Evolutionary conservation across 306 rosid genomes (phyloP).

Genomic region (Prunus campanulata): DNA sequence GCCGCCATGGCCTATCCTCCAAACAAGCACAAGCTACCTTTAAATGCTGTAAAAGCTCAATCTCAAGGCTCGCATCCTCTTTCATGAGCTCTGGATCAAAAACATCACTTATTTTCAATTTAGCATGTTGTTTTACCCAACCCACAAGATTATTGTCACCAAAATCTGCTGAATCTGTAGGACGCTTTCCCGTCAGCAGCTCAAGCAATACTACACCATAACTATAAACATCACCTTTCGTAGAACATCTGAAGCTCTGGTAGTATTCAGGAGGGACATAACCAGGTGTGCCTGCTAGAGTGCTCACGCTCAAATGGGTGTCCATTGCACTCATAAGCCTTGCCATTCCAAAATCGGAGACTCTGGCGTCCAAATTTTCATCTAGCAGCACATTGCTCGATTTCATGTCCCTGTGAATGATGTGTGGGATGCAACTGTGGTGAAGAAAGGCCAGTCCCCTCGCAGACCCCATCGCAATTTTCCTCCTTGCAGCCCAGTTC

Average conservation of each 20-base stretch:
- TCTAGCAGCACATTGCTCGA: slow-evolving; percentile 93
- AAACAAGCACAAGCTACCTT: slow-evolving; percentile 83
- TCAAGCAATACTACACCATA: slow-evolving; percentile 90
- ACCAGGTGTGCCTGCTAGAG: slow-evolving; percentile 94
- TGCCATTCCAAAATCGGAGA: slow-evolving; percentile 98
- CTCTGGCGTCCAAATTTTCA: slow-evolving; percentile 87
- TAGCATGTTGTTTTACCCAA: slow-evolving; percentile 96
- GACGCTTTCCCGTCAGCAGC: slow-evolving; percentile 83
- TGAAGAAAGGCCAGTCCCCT: slow-evolving; percentile 93
- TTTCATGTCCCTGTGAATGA: slow-evolving; percentile 97
- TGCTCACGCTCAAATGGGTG: slow-evolving; percentile 96
- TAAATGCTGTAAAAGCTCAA: slow-evolving; percentile 83
- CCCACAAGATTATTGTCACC: slow-evolving; percentile 98
- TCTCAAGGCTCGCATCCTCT: slow-evolving; percentile 75
- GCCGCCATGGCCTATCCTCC: slow-evolving; percentile 74
- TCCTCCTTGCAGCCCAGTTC: slow-evolving; percentile 80
- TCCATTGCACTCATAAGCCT: slow-evolving; percentile 96
- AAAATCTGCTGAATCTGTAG: slow-evolving; percentile 86
- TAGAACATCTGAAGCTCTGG: slow-evolving; percentile 91
- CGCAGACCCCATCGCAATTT: slow-evolving; percentile 89
- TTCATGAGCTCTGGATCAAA: slow-evolving; percentile 81
- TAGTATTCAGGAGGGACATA: slow-evolving; percentile 98
- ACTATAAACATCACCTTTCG: slow-evolving; percentile 91
- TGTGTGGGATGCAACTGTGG: slow-evolving; percentile 88
- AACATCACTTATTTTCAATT: slow-evolving; percentile 65